A percentile compares a stretch with the other conserved stretches of the same genome.
Evolutionary conservation across 805 yeast species (phyloP).

Genomic region (Cyberlindnera mrakii): DNA sequence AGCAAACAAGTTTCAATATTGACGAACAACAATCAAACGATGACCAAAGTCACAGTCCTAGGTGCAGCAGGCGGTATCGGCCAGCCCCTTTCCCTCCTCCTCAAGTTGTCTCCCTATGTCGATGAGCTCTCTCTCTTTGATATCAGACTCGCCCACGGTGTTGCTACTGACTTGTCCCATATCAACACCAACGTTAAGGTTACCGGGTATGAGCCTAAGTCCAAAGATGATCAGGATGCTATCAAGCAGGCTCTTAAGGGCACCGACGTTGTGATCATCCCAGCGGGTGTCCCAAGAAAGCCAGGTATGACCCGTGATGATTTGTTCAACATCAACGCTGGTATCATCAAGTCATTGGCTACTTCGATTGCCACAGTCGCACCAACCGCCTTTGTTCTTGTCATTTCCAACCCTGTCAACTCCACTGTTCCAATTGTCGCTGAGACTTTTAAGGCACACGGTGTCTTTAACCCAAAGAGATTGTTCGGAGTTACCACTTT

Average conservation of each 20-base stretch:
- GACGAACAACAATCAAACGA: conserved; percentile 3
- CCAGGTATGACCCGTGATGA: conserved; percentile 95
- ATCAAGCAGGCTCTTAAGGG: conserved; percentile 27
- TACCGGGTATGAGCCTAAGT: conserved; percentile 48
- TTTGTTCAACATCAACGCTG: conserved; percentile 76
- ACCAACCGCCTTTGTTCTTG: conserved; percentile 70
- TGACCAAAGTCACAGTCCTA: conserved; percentile 67
- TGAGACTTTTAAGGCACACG: conserved; percentile 63
- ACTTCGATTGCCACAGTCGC: conserved; percentile 66
- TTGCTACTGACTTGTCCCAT: conserved; percentile 83
- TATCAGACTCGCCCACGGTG: conserved; percentile 81
- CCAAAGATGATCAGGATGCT: conserved; percentile 41
- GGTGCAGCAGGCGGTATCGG: conserved; percentile 97
- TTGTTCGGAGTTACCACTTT: conserved; percentile 86
- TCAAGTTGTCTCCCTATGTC: conserved; percentile 58
- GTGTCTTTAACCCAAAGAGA: conserved; percentile 63
- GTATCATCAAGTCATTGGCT: conserved; percentile 69
- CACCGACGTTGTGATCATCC: conserved; percentile 47
- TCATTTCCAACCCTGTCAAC: conserved; percentile 92
- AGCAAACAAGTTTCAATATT: no score
- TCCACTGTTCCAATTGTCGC: conserved; percentile 88
- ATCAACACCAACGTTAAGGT: conserved; percentile 64
- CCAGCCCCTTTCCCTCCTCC: conserved; percentile 79
- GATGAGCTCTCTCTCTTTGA: conserved; percentile 73
- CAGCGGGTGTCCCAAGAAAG: conserved; percentile 91